Evolutionary conservation across 305 asterid species (phyloP).

Genomic region (Lippia alba): DNA sequence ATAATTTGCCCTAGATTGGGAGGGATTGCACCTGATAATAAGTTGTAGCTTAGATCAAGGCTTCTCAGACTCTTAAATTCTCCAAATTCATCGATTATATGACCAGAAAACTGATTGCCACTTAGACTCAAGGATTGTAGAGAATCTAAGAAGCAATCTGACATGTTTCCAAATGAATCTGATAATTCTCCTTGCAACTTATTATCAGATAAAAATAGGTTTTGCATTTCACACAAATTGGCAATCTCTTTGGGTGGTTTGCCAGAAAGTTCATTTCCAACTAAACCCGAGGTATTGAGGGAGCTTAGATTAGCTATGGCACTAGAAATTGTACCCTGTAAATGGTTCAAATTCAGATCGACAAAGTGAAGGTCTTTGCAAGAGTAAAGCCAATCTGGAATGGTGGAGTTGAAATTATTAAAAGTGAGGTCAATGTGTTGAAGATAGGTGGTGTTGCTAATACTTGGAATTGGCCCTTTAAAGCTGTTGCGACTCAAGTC

Average conservation of each 20-base stretch:
- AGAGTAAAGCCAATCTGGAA: too few species aligned
- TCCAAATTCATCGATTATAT: constrained; percentile 11
- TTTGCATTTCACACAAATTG: neutral
- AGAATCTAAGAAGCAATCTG: neutral
- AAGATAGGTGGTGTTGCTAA: neutral
- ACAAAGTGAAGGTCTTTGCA: too few species aligned
- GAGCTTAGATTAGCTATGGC: neutral
- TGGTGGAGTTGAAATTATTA: too few species aligned
- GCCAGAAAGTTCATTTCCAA: neutral
- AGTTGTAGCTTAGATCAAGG: constrained; percentile 5
- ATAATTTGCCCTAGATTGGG: constrained; percentile 19
- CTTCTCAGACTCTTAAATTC: constrained; percentile 23
- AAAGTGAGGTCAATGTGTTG: neutral
- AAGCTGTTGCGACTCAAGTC: neutral
- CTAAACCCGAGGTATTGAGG: neutral
- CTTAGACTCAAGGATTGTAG: neutral
- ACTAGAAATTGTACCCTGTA: neutral
- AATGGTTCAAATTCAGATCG: too few species aligned
- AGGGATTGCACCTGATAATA: neutral
- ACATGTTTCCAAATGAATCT: neutral
- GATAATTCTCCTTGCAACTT: neutral
- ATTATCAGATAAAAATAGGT: neutral
- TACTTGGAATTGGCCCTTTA: neutral
- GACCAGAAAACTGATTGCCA: constrained; percentile 10
- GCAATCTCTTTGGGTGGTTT: neutral